These are phyloP conservation scores for Lathyrus tuberosus DNA, from an alignment of 306 rosid genomes.

Conservation along the genomic window DNA sequence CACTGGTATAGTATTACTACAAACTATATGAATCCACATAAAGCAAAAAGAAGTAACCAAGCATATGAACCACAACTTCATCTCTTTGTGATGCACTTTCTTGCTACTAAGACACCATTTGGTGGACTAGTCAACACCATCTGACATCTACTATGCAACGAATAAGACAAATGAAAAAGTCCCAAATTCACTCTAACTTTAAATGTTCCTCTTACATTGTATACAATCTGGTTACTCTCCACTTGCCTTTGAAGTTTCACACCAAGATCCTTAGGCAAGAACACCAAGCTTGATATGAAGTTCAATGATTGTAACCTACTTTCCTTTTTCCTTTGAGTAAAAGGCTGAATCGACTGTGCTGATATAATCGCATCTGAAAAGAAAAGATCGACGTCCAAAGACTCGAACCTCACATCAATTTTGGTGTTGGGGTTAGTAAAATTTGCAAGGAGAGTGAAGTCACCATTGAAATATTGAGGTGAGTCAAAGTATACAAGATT, in stretches of 20 bases:
- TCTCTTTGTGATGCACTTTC: conserved; percentile 67
- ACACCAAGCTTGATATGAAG: conserved; percentile 73
- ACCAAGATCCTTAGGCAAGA: conserved; percentile 69
- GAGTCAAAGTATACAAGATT: conserved; percentile 74
- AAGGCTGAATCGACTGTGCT: conserved; percentile 61
- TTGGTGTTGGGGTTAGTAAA: conserved; percentile 78
- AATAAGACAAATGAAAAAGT: conserved; percentile 55
- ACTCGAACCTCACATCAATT: conserved; percentile 67
- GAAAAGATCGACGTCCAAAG: conserved; percentile 60
- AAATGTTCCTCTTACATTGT: conserved; percentile 69
- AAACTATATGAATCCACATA: conserved; percentile 34
- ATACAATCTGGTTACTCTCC: conserved; percentile 54
- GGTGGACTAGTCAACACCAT: conserved; percentile 84
- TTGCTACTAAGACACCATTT: conserved; percentile 65
- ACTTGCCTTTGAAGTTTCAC: conserved; percentile 65
- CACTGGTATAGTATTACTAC: conserved; percentile 12
- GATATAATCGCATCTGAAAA: conserved; percentile 72
- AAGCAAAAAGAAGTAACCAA: conserved; percentile 26
- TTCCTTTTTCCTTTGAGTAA: conserved; percentile 58
- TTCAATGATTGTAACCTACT: conserved; percentile 64
- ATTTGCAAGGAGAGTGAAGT: conserved; percentile 71
- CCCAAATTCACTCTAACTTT: conserved; percentile 70
- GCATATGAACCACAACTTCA: conserved; percentile 40
- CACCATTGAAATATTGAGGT: conserved; percentile 68
- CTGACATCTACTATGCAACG: conserved; percentile 76